Base-by-base conservation (phyloP, 257 asterid genomes). In the Gardenia jasminoides region DNA sequence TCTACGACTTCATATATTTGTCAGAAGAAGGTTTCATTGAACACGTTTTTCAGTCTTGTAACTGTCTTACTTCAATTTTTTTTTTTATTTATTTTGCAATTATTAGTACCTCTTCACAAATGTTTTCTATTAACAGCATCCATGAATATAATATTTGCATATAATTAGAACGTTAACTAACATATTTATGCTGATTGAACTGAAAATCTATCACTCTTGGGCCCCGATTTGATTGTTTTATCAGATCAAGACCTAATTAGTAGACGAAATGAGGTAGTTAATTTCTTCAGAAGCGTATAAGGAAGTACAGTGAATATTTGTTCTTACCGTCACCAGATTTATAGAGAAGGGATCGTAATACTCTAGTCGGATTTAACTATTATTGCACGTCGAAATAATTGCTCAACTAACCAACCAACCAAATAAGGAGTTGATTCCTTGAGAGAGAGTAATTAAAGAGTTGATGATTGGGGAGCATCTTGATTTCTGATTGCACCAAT, bases 381-480 rank as follows among this genome's bases (percentile, higher is more conserved):
- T 39, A 19, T 22, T 8, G 28, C 31, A n/a, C 10, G 31, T 12
- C 58, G 56, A 36, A 74, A 74, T 75, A 39, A 75, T 12, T 75
- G 70, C 17, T 15, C 43, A 11, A 10, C 12, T 70, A 44, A n/a
- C 36, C n/a, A 39, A 75, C 78, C 24, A 24, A 59, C 22, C 13
- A 41, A 70, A 24, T 11, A 71, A 19, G 46, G 79, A 28, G 61
- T 75, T 75, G 79, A n/a, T 75, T 41, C 64, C 64, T n/a, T 16
- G 7, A n/a, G 59, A 28, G 13, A 46, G 43, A 16, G 48, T 39
- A 36, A 44, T 61, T 43, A 61, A 8, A n/a, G 67, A 50, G 72
- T 50, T 20, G 39, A n/a, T 77, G 67, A 76, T 76, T n/a, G 44
- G 54, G 59, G 26, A 43, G 70, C 24, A 61, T 43, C 4, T 13